Conservation (phyloP, 2,329 filamentous ascomycete genomes). For the Botrytis cinerea region DNA sequence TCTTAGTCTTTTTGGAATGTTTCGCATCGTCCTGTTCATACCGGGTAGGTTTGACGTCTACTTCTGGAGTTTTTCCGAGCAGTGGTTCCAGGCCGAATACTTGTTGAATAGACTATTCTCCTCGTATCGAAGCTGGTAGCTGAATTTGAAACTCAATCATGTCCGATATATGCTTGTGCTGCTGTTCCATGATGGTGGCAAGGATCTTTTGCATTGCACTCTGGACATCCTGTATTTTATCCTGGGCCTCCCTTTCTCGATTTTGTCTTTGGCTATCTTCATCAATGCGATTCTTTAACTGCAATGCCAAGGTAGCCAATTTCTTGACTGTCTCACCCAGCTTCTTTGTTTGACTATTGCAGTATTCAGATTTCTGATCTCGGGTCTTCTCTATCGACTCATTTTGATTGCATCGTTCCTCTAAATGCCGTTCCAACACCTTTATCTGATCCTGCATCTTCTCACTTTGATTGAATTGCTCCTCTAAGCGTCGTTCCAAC, state of each 20-base stretch:
- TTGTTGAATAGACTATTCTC: not conserved
- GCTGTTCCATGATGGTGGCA: not conserved
- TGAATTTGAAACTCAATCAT: not conserved
- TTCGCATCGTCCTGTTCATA: not conserved
- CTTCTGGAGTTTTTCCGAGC: not conserved
- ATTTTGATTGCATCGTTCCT: not conserved
- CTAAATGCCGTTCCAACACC: not conserved
- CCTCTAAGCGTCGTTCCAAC: accelerated
- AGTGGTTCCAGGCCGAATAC: not conserved
- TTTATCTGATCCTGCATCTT: not conserved
- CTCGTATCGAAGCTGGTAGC: not conserved
- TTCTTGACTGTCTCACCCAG: not conserved
- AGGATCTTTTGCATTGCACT: not conserved
- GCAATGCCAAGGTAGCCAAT: not conserved
- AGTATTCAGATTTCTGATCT: not conserved
- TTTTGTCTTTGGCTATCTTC: not conserved
- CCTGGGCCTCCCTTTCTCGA: not conserved
- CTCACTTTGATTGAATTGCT: not conserved
- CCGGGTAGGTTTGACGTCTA: not conserved
- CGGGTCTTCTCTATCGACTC: not conserved
- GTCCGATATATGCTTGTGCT: not conserved
- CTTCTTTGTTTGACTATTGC: not conserved
- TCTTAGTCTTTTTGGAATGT: not conserved
- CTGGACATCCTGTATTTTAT: not conserved
- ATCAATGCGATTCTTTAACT: not conserved